Percentiles rank a stretch among this genome's conserved stretches.
Evolutionary conservation across 257 asterid species (phyloP).

Genomic region (Echites panduratus): DNA sequence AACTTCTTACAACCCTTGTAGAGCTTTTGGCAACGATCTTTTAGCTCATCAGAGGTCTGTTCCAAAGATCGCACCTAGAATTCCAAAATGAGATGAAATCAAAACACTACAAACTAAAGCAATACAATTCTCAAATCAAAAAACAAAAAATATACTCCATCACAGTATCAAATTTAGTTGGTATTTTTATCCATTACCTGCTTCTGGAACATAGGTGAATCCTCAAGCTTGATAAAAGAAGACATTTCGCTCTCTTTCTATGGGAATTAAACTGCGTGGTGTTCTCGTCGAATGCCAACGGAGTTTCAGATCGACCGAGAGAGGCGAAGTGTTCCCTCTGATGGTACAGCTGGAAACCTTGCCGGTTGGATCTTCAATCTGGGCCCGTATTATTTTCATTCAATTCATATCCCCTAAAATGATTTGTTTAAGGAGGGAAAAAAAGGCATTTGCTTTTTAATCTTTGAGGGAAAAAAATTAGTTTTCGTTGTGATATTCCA

Average conservation of each 20-base stretch:
- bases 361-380: not conserved
- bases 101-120: not conserved
- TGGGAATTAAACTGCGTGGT: not conserved
- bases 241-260: slow-evolving; percentile 37
- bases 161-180: not conserved
- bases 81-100: not conserved
- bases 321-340: not conserved
- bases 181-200: slow-evolving; percentile 37
- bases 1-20: slow-evolving; percentile 77
- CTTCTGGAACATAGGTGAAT: slow-evolving; percentile 97
- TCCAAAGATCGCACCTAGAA: slow-evolving; percentile 75
- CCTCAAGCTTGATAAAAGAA: slow-evolving; percentile 78
- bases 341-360: not conserved
- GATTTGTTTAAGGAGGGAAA: no score
- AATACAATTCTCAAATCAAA: not conserved
- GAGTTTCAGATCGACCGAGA: slow-evolving; percentile 4
- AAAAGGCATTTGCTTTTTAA: no score
- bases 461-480: no score
- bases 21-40: slow-evolving; percentile 91
- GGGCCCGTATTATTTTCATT: no score
- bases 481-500: no score
- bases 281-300: not conserved
- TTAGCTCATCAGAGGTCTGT: slow-evolving; percentile 69
- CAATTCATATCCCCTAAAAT: no score
- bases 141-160: not conserved